These are phyloP conservation scores for Penicilliopsis zonata DNA, from an alignment of 495 filamentous ascomycete species.

Conservation along the genomic window DNA sequence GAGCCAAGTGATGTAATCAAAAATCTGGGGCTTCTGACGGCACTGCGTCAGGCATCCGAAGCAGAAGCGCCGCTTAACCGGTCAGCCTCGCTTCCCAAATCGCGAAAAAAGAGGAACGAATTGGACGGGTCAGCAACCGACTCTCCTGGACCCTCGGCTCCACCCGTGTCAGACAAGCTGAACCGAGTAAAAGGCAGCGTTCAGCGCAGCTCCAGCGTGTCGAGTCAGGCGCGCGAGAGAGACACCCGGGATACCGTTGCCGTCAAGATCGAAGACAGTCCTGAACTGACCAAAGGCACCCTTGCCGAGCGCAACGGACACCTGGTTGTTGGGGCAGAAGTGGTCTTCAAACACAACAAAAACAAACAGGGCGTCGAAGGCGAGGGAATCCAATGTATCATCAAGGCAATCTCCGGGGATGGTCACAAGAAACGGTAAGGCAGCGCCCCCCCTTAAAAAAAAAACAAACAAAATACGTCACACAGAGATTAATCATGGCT, in stretches of 20 bases:
- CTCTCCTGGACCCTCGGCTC: conserved; percentile 53
- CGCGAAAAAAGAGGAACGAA: conserved; percentile 56
- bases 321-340: conserved; percentile 63
- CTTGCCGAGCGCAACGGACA: conserved; percentile 37
- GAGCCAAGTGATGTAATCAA: conserved; percentile 47
- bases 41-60: conserved; percentile 46
- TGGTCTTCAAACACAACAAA: conserved; percentile 70
- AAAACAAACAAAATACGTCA: too few relatives aligned
- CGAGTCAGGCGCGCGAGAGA: conserved; percentile 31
- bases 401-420: conserved; percentile 73
- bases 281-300: conserved; percentile 36
- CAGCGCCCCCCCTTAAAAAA: conserved; percentile 1
- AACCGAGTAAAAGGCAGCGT: conserved; percentile 30
- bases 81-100: conserved; percentile 31
- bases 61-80: conserved; percentile 40
- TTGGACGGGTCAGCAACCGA: conserved; percentile 57
- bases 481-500: conserved; percentile 8
- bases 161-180: conserved; percentile 30
- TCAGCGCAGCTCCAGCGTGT: conserved; percentile 45
- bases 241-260: conserved; percentile 24
- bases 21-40: conserved; percentile 47
- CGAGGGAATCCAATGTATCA: conserved; percentile 77
- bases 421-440: conserved; percentile 64
- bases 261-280: conserved; percentile 45
- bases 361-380: conserved; percentile 54